Conservation (phyloP, 768 basidiomycete species). For the Kwoniella mangroviensis region DNA sequence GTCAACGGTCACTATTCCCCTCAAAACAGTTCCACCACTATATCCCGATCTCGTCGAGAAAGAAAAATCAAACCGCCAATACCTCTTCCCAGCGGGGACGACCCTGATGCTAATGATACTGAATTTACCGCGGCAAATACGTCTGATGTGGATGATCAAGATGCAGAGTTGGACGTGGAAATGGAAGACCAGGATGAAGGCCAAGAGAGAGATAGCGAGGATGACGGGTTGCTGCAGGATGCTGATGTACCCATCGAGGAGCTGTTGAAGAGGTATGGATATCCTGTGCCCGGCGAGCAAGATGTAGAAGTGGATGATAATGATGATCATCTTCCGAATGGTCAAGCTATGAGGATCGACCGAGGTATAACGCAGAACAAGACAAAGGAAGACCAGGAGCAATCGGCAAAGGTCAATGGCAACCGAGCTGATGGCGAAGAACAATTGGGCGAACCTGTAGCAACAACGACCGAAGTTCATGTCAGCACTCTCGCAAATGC, state of each 20-base stretch:
- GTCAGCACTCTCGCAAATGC: background rate
- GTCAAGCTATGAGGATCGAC: too few species aligned
- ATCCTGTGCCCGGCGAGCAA: constrained; percentile 32
- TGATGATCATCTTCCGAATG: background rate
- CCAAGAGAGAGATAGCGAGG: constrained; percentile 53
- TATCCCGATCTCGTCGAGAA: constrained; percentile 30
- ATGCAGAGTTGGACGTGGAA: constrained; percentile 59
- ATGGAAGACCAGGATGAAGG: constrained; percentile 59
- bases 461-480: constrained; percentile 3
- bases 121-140: constrained; percentile 46
- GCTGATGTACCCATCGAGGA: constrained; percentile 61
- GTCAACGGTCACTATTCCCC: background rate
- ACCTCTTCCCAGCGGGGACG: constrained; percentile 27
- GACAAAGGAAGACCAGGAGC: too few species aligned
- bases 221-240: constrained; percentile 59
- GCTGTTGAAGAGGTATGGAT: constrained; percentile 58
- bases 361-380: too few species aligned
- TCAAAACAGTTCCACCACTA: background rate
- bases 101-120: constrained; percentile 50
- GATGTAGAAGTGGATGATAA: constrained; percentile 11
- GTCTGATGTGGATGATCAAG: constrained; percentile 57
- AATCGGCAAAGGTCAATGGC: background rate
- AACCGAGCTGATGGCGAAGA: too few species aligned
- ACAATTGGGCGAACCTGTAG: too few species aligned
- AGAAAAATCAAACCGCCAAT: constrained; percentile 25